Evolutionary conservation across 345 rosid genomes (phyloP).

Genomic region (Camelina neglecta): DNA sequence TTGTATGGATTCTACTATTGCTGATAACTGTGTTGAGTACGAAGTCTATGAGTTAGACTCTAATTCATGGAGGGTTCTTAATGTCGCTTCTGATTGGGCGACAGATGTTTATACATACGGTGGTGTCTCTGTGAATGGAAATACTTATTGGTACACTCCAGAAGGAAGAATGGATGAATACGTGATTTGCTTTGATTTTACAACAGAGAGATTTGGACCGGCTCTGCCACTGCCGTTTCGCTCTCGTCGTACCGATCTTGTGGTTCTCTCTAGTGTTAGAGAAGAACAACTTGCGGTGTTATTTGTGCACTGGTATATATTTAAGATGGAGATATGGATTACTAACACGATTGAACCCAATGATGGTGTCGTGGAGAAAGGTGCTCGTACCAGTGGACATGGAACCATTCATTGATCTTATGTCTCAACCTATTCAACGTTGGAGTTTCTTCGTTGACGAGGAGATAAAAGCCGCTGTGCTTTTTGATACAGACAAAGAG

Average conservation of each 20-base stretch:
- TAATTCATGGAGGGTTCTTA: neutral
- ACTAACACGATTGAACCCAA: neutral
- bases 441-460: neutral
- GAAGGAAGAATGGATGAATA: neutral
- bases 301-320: too few relatives aligned
- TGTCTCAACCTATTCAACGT: too few relatives aligned
- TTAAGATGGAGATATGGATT: neutral
- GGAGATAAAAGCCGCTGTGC: neutral
- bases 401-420: neutral
- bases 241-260: neutral
- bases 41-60: neutral
- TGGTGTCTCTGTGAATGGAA: neutral
- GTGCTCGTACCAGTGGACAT: neutral
- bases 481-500: neutral
- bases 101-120: too few relatives aligned
- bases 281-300: neutral
- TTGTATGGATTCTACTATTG: too few relatives aligned
- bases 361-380: neutral
- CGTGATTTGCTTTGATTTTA: neutral
- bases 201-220: neutral
- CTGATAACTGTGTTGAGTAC: neutral
- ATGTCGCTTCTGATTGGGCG: neutral
- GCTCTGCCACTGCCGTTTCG: neutral
- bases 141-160: neutral
- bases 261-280: neutral